phyloP scores from a whole-genome alignment of 2,329 filamentous ascomycete species.

The Teratosphaeria viscida region DNA sequence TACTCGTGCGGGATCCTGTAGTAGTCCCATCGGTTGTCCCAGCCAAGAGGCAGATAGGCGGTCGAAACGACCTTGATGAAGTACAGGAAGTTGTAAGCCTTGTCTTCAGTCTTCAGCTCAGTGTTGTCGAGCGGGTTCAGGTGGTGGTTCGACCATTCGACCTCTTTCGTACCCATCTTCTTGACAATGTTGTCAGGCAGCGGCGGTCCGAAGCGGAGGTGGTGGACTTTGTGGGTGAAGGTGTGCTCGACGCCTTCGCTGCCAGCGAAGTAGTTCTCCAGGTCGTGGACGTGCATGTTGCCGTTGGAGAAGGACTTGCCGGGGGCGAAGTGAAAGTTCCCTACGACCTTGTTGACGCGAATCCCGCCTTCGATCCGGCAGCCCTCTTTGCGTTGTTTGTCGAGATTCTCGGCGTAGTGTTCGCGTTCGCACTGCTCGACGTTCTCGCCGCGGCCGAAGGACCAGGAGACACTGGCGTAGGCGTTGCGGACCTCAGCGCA shows the following conservation, averaged over 20 bases:
- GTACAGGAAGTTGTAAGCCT: slow-evolving; percentile 96
- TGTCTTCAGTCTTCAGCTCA: slow-evolving; percentile 64
- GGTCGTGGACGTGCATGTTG: slow-evolving; percentile 94
- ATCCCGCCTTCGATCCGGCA: slow-evolving; percentile 88
- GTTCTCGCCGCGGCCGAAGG: slow-evolving; percentile 81
- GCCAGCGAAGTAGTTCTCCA: slow-evolving; percentile 85
- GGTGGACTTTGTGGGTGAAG: slow-evolving; percentile 81
- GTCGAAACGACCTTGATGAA: slow-evolving; percentile 98
- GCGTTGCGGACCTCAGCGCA: slow-evolving; percentile 95
- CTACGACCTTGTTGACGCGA: slow-evolving; percentile 95
- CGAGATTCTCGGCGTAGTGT: slow-evolving; percentile 81
- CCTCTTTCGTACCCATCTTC: slow-evolving; percentile 47
- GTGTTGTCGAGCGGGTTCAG: slow-evolving; percentile 81
- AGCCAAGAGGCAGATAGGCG: slow-evolving; percentile 84
- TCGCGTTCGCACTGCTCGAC: slow-evolving; percentile 94
- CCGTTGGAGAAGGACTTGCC: slow-evolving; percentile 92
- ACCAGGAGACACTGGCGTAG: slow-evolving; percentile 82
- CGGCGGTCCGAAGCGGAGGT: slow-evolving; percentile 85
- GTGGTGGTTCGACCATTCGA: slow-evolving; percentile 78
- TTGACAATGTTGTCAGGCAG: slow-evolving; percentile 64
- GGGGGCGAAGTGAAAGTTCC: slow-evolving; percentile 96
- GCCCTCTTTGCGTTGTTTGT: slow-evolving; percentile 79
- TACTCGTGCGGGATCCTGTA: slow-evolving; percentile 34
- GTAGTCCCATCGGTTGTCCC: slow-evolving; percentile 51
- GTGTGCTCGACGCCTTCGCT: slow-evolving; percentile 62